Evolutionary conservation across 2,329 filamentous ascomycete species (phyloP).

Genomic region (Ophiosphaerella korrae): DNA sequence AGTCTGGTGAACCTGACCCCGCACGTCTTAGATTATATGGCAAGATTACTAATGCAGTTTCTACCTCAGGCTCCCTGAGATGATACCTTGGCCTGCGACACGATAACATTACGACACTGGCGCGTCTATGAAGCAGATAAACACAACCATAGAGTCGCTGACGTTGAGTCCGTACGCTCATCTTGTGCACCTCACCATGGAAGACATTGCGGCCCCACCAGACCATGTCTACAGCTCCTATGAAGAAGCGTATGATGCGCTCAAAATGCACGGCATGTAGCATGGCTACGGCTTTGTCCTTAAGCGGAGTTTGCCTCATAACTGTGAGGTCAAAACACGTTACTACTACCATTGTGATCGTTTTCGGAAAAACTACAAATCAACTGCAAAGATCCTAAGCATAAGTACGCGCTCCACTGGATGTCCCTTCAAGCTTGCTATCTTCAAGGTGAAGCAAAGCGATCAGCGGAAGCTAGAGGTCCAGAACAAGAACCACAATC

Average conservation of each 20-base stretch:
- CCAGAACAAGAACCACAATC: constrained; percentile 12
- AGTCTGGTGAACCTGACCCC: no score
- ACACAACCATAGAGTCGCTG: no score
- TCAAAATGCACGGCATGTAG: constrained; percentile 16
- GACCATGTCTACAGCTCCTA: constrained; percentile 3
- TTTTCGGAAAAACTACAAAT: constrained; percentile 8
- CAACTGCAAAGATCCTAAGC: constrained; percentile 7
- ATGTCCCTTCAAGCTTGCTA: constrained; percentile 14
- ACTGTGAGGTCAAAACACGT: constrained; percentile 14
- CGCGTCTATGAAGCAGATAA: no score
- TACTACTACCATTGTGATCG: constrained; percentile 16
- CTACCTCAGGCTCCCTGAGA: no score
- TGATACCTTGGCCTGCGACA: no score
- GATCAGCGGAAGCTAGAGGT: constrained; percentile 11
- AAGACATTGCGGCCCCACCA: no score
- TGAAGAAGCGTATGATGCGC: constrained; percentile 18
- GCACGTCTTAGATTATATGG: no score
- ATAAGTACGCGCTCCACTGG: constrained; percentile 13
- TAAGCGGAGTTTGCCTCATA: constrained; percentile 16
- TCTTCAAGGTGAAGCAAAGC: constrained; percentile 13
- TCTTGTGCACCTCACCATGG: no score
- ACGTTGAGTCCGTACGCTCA: no score
- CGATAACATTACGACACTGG: no score
- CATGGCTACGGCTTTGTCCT: constrained; percentile 19
- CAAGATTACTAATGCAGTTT: no score